Conservation (phyloP, 1,139 yeast species). For the Sugiyamaella sp. region DNA sequence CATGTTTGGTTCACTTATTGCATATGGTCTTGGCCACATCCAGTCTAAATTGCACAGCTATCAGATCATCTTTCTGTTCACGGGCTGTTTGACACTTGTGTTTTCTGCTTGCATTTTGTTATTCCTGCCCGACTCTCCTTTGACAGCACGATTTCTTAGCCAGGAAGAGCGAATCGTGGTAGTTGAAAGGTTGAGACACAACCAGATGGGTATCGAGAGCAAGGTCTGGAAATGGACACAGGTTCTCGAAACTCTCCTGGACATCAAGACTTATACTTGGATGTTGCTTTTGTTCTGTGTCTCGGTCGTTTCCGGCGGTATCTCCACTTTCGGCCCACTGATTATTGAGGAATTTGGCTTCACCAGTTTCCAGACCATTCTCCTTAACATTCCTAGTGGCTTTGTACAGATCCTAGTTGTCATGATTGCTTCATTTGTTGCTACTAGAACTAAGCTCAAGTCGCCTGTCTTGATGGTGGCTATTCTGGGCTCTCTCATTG, state of each 20-base stretch:
- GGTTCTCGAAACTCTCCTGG: constrained; percentile 41
- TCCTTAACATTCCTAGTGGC: constrained; percentile 23
- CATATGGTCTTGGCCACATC: constrained; percentile 48
- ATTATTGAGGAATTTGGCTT: constrained; percentile 20
- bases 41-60: constrained; percentile 49
- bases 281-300: constrained; percentile 41
- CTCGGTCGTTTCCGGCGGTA: constrained; percentile 3
- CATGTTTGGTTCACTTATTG: constrained; percentile 42
- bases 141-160: constrained; percentile 56
- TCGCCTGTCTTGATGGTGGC: constrained; percentile 16
- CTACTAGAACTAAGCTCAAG: constrained; percentile 20
- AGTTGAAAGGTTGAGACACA: constrained; percentile 53
- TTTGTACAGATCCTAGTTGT: constrained; percentile 18
- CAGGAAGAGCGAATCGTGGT: constrained; percentile 55
- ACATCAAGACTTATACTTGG: constrained; percentile 49
- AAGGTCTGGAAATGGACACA: constrained; percentile 55
- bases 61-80: constrained; percentile 55
- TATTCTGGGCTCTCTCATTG: constrained; percentile 19
- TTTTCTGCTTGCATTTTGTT: constrained; percentile 53
- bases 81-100: constrained; percentile 39
- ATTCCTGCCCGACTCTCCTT: constrained; percentile 57
- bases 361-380: constrained; percentile 19
- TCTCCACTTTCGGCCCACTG: constrained; percentile 21
- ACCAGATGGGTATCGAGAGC: constrained; percentile 56
- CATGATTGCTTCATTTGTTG: constrained; percentile 14